These are phyloP conservation scores for Elongisporangium undulatum DNA, from an alignment of 352 stramenopile genomes.

Conservation along the genomic window DNA sequence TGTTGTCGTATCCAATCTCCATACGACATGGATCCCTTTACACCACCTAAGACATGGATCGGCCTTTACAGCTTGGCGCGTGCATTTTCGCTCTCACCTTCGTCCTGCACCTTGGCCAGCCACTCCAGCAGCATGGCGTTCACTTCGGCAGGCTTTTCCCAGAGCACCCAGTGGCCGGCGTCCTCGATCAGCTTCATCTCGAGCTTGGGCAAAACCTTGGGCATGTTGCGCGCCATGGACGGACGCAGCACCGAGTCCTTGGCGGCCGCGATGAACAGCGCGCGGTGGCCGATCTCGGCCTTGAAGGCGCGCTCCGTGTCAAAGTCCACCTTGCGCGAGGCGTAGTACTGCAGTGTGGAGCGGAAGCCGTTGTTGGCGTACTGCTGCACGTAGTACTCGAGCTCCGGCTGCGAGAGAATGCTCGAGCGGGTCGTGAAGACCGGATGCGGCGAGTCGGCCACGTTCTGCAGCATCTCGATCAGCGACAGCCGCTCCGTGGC, in stretches of 20 bases:
- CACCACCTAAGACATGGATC: background rate
- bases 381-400: constrained; percentile 58
- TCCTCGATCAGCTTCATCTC: constrained; percentile 47
- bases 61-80: constrained; percentile 6
- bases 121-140: constrained; percentile 31
- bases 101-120: constrained; percentile 23
- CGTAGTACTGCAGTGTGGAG: constrained; percentile 55
- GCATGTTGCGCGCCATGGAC: constrained; percentile 55
- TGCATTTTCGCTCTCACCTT: background rate
- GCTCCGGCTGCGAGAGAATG: constrained; percentile 45
- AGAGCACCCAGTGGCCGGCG: constrained; percentile 61
- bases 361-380: constrained; percentile 54
- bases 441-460: constrained; percentile 22
- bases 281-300: constrained; percentile 30
- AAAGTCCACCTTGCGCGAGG: constrained; percentile 55
- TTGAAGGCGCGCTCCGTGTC: constrained; percentile 29
- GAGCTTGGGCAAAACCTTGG: constrained; percentile 38
- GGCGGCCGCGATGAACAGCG: constrained; percentile 58
- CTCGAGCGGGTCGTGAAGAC: constrained; percentile 32
- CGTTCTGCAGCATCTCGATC: constrained; percentile 22
- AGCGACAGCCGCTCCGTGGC: constrained; percentile 10
- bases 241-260: constrained; percentile 54
- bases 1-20: background rate
- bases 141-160: constrained; percentile 44
- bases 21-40: background rate